These are phyloP conservation scores for Pleurotus sapidus DNA, from an alignment of 768 basidiomycete species.

Conservation along the genomic window DNA sequence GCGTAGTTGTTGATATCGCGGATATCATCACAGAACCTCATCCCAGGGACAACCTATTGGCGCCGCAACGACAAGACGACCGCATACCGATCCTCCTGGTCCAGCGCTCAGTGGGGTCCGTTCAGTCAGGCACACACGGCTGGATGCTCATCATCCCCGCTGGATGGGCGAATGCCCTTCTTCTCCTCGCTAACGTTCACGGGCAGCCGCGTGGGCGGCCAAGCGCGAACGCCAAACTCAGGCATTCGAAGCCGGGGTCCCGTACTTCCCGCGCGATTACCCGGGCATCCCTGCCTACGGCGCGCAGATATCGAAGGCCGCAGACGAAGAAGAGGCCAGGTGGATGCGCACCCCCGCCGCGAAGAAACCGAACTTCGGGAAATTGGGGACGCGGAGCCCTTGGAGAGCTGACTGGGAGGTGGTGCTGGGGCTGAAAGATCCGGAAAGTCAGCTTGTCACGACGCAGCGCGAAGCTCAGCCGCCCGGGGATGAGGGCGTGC, in stretches of 20 bases:
- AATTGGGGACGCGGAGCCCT: slow-evolving; percentile 63
- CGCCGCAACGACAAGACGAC: slow-evolving; percentile 71
- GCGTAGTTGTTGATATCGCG: not conserved
- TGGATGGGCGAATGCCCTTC: slow-evolving; percentile 93
- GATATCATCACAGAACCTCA: slow-evolving; percentile 46
- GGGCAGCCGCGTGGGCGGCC: slow-evolving; percentile 81
- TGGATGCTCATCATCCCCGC: slow-evolving; percentile 86
- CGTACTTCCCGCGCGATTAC: slow-evolving; percentile 83
- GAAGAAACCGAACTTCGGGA: slow-evolving; percentile 73
- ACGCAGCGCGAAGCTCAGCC: slow-evolving; percentile 52
- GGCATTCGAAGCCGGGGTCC: slow-evolving; percentile 72
- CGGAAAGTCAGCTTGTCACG: slow-evolving; percentile 36
- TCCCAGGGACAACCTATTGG: slow-evolving; percentile 81
- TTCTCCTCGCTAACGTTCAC: slow-evolving; percentile 79
- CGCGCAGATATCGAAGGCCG: slow-evolving; percentile 44
- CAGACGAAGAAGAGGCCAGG: slow-evolving; percentile 45
- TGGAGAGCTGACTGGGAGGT: slow-evolving; percentile 77
- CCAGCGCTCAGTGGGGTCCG: slow-evolving; percentile 64
- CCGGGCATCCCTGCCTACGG: slow-evolving; percentile 57
- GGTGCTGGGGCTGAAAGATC: slow-evolving; percentile 50
- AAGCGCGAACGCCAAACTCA: slow-evolving; percentile 83
- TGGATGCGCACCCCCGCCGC: slow-evolving; percentile 88
- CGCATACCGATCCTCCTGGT: slow-evolving; percentile 82
- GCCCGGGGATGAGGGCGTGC: slow-evolving; percentile 18
- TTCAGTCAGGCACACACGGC: slow-evolving; percentile 57